Percentiles rank a stretch among this genome's conserved stretches.
Evolutionary conservation across 352 stramenopile genomes (phyloP).

Genomic region (Globisporangium polare): DNA sequence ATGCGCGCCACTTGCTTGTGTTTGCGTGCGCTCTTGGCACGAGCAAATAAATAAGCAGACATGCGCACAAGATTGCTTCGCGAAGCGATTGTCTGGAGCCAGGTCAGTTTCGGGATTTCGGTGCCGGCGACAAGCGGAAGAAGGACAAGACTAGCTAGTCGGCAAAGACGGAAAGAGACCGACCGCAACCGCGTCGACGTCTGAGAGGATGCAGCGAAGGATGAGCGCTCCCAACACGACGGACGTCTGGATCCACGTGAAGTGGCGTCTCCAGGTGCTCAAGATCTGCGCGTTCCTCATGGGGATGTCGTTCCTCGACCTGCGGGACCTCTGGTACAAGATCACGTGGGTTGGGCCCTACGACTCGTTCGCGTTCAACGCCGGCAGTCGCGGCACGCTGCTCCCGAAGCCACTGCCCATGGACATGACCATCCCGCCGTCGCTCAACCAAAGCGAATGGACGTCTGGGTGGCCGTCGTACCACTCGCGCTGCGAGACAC

Average conservation of each 20-base stretch:
- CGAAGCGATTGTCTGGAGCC: no score
- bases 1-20: no score
- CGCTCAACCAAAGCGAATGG: not conserved
- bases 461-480: conserved; percentile 19
- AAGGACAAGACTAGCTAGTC: not conserved
- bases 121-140: not conserved
- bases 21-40: no score
- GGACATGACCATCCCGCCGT: not conserved
- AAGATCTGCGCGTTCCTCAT: conserved; percentile 12
- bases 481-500: conserved; percentile 15
- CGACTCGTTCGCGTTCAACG: conserved; percentile 20
- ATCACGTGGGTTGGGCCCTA: conserved; percentile 22
- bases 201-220: not conserved
- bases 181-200: not conserved
- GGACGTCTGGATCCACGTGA: not conserved
- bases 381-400: conserved; percentile 17
- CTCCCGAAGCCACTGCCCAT: conserved; percentile 6
- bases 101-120: not conserved
- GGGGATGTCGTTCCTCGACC: conserved; percentile 14
- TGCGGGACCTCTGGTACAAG: conserved; percentile 25
- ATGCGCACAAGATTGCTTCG: no score
- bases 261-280: conserved; percentile 13
- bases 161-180: not conserved
- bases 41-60: no score
- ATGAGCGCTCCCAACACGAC: not conserved